Conservation (phyloP, 2,329 filamentous ascomycete species). For the Metarhizium anisopliae region DNA sequence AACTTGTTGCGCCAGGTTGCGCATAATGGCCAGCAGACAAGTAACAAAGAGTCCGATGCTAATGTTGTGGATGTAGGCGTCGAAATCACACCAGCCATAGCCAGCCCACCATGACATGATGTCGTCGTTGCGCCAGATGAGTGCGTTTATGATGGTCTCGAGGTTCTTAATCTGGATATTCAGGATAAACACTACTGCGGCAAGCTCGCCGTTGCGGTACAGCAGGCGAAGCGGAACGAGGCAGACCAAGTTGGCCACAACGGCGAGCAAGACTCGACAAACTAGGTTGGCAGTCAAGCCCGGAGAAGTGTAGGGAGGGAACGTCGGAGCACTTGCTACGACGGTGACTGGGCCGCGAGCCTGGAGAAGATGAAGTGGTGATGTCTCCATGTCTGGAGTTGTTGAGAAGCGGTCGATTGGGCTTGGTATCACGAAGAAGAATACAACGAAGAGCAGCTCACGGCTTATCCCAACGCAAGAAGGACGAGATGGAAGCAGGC, state of each 20-base stretch:
- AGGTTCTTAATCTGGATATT: constrained; percentile 38
- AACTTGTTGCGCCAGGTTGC: constrained; percentile 42
- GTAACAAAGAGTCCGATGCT: constrained; percentile 36
- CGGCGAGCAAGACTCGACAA: constrained; percentile 36
- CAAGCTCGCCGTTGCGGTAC: constrained; percentile 43
- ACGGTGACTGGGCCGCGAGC: constrained; percentile 1
- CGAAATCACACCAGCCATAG: constrained; percentile 44
- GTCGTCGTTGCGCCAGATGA: constrained; percentile 46
- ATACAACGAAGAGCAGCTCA: neutral
- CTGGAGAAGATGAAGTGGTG: neutral
- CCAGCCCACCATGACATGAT: constrained; percentile 42
- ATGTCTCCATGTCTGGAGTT: constrained; percentile 1
- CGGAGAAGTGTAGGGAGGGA: constrained; percentile 17
- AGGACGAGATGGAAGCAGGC: neutral
- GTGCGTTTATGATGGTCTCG: constrained; percentile 37
- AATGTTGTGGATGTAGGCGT: constrained; percentile 38
- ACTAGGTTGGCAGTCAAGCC: constrained; percentile 36
- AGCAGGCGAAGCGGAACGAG: constrained; percentile 44
- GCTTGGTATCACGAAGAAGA: neutral
- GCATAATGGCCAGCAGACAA: constrained; percentile 46
- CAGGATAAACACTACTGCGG: constrained; percentile 39
- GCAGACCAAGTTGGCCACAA: constrained; percentile 35
- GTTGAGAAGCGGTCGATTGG: neutral
- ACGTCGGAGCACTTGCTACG: constrained; percentile 1
- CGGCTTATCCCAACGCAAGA: neutral